Percentiles rank a stretch among this genome's conserved stretches.
Conservation (phyloP, 345 rosid species). For the Pistacia atlantica region DNA sequence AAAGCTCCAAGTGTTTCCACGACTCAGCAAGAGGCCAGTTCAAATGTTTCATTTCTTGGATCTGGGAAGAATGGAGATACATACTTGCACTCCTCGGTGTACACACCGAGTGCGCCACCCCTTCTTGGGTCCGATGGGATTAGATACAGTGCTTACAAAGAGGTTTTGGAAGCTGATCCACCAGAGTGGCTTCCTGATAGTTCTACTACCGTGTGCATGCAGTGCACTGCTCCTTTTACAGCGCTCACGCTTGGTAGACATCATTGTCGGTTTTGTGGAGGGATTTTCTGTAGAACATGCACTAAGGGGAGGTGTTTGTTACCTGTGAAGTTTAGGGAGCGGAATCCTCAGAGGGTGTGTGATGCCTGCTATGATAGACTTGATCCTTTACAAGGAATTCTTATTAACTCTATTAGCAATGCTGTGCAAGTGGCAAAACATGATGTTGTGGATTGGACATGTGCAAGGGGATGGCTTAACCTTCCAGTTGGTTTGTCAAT, state of each 20-base stretch:
- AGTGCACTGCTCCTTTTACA: slow-evolving; percentile 76
- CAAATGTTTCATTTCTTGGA: slow-evolving; percentile 82
- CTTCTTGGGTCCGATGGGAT: slow-evolving; percentile 66
- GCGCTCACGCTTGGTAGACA: slow-evolving; percentile 90
- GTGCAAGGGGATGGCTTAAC: slow-evolving; percentile 90
- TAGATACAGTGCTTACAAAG: slow-evolving; percentile 62
- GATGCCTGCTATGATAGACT: slow-evolving; percentile 95
- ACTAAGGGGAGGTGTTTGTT: slow-evolving; percentile 82
- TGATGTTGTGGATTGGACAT: slow-evolving; percentile 95
- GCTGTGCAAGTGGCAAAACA: slow-evolving; percentile 93
- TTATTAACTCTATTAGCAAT: slow-evolving; percentile 81
- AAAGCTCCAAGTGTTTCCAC: slow-evolving; percentile 31
- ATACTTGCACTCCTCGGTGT: slow-evolving; percentile 80
- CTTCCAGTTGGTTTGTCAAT: slow-evolving; percentile 88
- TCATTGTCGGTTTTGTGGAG: slow-evolving; percentile 97
- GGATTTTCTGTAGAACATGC: slow-evolving; percentile 82
- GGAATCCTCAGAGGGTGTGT: slow-evolving; percentile 94
- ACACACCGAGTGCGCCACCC: slow-evolving; percentile 96
- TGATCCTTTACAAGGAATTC: slow-evolving; percentile 85
- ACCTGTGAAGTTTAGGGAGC: slow-evolving; percentile 81
- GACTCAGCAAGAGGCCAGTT: slow-evolving; percentile 42
- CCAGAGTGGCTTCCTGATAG: slow-evolving; percentile 98
- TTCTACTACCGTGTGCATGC: slow-evolving; percentile 74
- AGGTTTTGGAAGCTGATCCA: slow-evolving; percentile 82
- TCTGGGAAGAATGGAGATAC: slow-evolving; percentile 77